phyloP scores from a whole-genome alignment of 352 stramenopile genomes.

The Globisporangium heterothallicum region DNA sequence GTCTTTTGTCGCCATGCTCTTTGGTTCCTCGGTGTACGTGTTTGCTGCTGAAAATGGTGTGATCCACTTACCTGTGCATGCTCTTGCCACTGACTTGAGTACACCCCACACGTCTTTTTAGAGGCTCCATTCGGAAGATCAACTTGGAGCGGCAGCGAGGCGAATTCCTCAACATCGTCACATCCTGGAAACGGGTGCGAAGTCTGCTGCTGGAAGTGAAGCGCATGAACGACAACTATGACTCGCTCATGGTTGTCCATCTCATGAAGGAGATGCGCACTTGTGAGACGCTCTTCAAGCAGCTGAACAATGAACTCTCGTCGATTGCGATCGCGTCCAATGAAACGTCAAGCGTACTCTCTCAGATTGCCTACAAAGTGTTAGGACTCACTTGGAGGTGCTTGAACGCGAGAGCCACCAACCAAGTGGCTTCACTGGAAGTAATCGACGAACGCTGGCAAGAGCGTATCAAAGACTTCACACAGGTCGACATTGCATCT shows the following conservation, averaged over 20 bases:
- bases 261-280: conserved; percentile 80
- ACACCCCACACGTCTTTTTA: too few species aligned
- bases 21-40: conserved; percentile 56
- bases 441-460: conserved; percentile 64
- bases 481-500: conserved; percentile 29
- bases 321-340: conserved; percentile 67
- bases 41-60: background rate
- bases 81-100: too few species aligned
- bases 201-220: conserved; percentile 37
- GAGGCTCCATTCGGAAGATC: conserved; percentile 38
- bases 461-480: conserved; percentile 63
- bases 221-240: conserved; percentile 41
- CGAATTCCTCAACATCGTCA: conserved; percentile 58
- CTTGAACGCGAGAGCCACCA: conserved; percentile 27
- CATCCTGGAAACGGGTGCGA: conserved; percentile 74
- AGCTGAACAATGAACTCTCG: conserved; percentile 61
- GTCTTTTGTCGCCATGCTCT: conserved; percentile 78
- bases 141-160: conserved; percentile 63
- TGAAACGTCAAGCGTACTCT: conserved; percentile 57
- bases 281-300: conserved; percentile 72
- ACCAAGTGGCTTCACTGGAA: conserved; percentile 25
- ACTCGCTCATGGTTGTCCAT: conserved; percentile 59
- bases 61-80: background rate
- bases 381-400: conserved; percentile 63
- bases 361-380: conserved; percentile 63